Percentiles rank a stretch among this genome's conserved stretches.
These are phyloP conservation scores for Huntiella decipiens DNA, from an alignment of 2,329 filamentous ascomycete genomes.

Conservation along the genomic window DNA sequence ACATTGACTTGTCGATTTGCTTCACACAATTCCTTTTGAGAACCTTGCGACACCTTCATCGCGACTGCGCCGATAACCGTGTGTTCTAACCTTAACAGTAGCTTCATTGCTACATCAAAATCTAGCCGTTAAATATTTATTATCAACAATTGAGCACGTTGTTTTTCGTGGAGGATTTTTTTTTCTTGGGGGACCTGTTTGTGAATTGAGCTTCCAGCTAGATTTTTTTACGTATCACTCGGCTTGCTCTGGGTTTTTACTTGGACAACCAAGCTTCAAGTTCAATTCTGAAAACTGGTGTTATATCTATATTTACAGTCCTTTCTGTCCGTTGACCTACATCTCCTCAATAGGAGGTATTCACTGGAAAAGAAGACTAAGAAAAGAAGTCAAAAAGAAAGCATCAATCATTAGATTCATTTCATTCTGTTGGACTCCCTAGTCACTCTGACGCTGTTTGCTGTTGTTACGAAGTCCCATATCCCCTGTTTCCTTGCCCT, in stretches of 20 bases:
- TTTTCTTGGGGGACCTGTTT: conserved; percentile 6
- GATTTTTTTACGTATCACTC: not conserved
- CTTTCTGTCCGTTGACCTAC: not conserved
- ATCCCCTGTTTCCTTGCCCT: not conserved
- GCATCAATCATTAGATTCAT: conserved; percentile 5
- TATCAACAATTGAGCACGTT: not conserved
- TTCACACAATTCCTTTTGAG: too few relatives aligned
- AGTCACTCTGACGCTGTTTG: conserved; percentile 7
- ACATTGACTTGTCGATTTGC: too few relatives aligned
- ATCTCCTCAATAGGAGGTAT: too few relatives aligned
- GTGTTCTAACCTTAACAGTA: too few relatives aligned
- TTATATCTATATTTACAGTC: conserved; percentile 1
- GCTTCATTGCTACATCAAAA: too few relatives aligned
- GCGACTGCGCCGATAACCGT: too few relatives aligned
- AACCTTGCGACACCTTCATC: too few relatives aligned
- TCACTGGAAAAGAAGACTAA: not conserved
- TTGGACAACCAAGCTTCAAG: not conserved
- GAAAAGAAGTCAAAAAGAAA: conserved; percentile 7
- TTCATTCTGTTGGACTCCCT: conserved; percentile 6
- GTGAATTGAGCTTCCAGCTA: conserved; percentile 9
- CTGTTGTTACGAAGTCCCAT: conserved; percentile 3
- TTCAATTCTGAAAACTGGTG: conserved; percentile 7
- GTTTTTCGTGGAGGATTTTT: conserved; percentile 8
- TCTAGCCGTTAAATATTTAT: too few relatives aligned
- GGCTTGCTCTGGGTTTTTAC: not conserved